Evolutionary conservation across 208 protist species (phyloP).

Genomic region (Trichomonas gallinae): DNA sequence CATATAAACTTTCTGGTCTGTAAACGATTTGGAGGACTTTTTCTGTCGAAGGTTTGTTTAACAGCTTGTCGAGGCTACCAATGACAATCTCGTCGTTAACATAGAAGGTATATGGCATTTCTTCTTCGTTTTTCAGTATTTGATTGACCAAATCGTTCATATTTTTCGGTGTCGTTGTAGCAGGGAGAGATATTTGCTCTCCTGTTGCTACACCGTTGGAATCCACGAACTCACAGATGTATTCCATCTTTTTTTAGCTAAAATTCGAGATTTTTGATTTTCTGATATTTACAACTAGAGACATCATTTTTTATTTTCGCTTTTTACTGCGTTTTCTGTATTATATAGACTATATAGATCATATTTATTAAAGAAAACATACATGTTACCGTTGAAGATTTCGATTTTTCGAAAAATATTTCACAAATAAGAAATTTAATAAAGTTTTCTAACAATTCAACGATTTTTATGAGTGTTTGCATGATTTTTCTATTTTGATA

Average conservation of each 20-base stretch:
- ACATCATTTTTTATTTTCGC: no score
- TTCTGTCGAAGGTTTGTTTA: not conserved
- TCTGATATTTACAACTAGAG: not conserved
- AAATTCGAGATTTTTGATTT: not conserved
- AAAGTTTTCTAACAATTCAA: no score
- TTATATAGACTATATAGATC: no score
- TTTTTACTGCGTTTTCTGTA: no score
- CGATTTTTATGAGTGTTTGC: no score
- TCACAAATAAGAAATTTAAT: no score
- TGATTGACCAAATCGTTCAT: not conserved
- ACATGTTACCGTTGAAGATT: no score
- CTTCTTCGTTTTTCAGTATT: not conserved
- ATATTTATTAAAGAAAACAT: no score
- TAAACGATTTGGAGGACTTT: conserved; percentile 20
- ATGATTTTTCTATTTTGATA: no score
- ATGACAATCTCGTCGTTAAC: not conserved
- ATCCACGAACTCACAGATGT: not conserved
- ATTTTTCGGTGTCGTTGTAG: not conserved
- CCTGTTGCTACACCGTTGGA: not conserved
- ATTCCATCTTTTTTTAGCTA: not conserved
- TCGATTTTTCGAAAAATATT: no score
- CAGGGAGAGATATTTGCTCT: not conserved
- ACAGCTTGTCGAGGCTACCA: not conserved
- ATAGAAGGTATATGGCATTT: not conserved
- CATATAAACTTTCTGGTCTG: not conserved